These are phyloP conservation scores for Grigorovia humatica DNA, from an alignment of 805 yeast genomes.

Conservation along the genomic window DNA sequence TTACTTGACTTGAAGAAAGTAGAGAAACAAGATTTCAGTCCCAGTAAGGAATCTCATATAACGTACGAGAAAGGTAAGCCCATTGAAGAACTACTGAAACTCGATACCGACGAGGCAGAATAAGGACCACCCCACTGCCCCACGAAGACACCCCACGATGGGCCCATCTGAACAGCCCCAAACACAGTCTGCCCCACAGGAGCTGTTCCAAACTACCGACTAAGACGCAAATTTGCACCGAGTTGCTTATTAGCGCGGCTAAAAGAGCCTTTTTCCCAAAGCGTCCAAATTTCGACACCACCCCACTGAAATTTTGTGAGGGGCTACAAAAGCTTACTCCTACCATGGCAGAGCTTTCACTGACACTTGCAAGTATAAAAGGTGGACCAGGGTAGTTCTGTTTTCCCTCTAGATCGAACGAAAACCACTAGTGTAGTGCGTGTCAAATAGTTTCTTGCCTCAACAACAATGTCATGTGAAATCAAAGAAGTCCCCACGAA, in stretches of 20 bases:
- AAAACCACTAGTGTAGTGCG: neutral
- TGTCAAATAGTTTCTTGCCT: neutral
- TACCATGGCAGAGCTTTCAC: neutral
- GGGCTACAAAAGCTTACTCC: neutral
- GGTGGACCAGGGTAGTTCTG: neutral
- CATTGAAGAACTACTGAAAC: neutral
- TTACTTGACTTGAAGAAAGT: neutral
- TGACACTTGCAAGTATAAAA: neutral
- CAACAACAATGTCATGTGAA: slow-evolving; percentile 14
- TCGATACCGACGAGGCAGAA: neutral
- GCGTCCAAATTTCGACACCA: neutral
- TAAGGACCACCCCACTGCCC: too few species aligned
- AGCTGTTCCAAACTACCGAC: too few species aligned
- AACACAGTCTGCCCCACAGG: too few species aligned
- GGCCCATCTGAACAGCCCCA: too few species aligned
- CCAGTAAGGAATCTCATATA: neutral
- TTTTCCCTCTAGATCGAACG: too few species aligned
- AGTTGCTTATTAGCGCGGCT: neutral
- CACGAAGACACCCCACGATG: too few species aligned
- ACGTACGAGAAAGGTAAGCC: slow-evolving; percentile 5
- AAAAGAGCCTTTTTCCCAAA: neutral
- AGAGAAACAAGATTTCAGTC: neutral
- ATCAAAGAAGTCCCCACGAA: slow-evolving; percentile 44
- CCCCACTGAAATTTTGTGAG: neutral
- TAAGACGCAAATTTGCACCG: neutral